phyloP scores from a whole-genome alignment of 306 rosid genomes.

The Quercus agrifolia region DNA sequence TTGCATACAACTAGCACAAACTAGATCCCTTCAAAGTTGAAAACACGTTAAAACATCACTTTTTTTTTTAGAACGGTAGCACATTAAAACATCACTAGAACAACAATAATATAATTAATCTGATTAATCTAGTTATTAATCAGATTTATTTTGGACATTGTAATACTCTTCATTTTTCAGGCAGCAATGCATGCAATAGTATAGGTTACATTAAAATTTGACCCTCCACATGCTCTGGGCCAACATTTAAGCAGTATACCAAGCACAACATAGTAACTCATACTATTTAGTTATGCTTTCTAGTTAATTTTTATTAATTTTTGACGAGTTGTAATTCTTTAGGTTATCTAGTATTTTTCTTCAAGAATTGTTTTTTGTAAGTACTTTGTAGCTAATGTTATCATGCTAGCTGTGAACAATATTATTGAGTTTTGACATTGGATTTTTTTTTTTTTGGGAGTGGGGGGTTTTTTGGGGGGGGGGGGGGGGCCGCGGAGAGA shows the following conservation, averaged over 20 bases:
- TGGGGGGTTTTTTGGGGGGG: fast-evolving
- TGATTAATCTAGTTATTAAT: neutral
- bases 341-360: no score
- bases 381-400: no score
- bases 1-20: constrained; percentile 3
- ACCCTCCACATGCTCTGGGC: neutral
- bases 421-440: no score
- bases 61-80: no score
- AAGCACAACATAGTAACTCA: neutral
- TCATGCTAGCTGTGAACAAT: no score
- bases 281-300: neutral
- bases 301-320: no score
- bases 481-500: neutral
- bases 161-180: neutral
- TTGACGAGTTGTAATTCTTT: no score
- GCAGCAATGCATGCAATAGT: neutral
- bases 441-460: neutral
- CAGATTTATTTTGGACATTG: neutral
- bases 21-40: neutral
- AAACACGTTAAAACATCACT: neutral
- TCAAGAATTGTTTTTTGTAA: no score
- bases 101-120: neutral
- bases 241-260: neutral
- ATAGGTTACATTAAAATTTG: no score
- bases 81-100: neutral